Conservation (phyloP, 2,329 filamentous ascomycete genomes). For the Drechmeria coniospora region DNA sequence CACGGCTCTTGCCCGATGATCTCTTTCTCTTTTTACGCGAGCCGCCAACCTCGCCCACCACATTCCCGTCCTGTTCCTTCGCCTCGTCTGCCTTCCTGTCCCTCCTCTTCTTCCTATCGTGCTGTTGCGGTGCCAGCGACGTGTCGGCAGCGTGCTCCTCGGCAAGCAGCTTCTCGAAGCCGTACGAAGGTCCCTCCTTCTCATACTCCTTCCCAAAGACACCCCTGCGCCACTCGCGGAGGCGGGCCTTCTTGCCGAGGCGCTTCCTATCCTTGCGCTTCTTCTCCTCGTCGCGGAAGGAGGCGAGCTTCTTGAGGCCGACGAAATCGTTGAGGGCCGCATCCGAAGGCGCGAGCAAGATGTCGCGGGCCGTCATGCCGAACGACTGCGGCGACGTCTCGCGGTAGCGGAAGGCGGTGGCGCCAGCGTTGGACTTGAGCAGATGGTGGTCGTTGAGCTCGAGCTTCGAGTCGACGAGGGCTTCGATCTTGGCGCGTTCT, state of each 20-base stretch:
- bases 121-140: not conserved
- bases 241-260: constrained; percentile 79
- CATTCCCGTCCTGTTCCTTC: constrained; percentile 8
- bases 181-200: constrained; percentile 39
- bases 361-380: constrained; percentile 78
- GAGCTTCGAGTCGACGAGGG: constrained; percentile 68
- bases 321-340: constrained; percentile 75
- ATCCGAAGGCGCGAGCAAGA: constrained; percentile 77
- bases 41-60: constrained; percentile 13
- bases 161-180: constrained; percentile 29
- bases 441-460: constrained; percentile 53
- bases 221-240: constrained; percentile 69
- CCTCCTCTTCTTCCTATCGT: not conserved
- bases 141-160: constrained; percentile 9
- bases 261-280: constrained; percentile 79
- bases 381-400: constrained; percentile 85
- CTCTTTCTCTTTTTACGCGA: constrained; percentile 35
- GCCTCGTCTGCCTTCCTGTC: not conserved
- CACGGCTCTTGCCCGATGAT: constrained; percentile 26
- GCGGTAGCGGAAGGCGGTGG: constrained; percentile 64
- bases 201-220: constrained; percentile 45
- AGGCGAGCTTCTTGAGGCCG: constrained; percentile 85
- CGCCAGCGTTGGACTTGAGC: constrained; percentile 23
- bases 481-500: constrained; percentile 71
- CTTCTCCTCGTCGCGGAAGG: constrained; percentile 77